Evolutionary conservation across 768 basidiomycete species (phyloP).

Genomic region (Boletus rex-veris): DNA sequence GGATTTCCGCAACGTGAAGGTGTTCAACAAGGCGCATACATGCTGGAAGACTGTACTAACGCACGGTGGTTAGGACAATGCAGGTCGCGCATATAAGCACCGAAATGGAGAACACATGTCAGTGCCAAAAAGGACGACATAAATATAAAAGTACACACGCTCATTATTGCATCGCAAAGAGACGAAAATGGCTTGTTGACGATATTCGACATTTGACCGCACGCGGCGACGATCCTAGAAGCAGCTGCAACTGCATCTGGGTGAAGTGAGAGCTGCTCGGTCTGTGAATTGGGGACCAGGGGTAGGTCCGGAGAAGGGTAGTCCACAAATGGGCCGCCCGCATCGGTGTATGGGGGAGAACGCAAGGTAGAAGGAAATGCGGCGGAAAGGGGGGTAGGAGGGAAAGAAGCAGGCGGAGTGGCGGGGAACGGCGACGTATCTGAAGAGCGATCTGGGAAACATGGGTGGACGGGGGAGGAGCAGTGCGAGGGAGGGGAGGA

Average conservation of each 20-base stretch:
- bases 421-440: constrained; percentile 18
- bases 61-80: neutral
- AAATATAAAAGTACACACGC: constrained; percentile 40
- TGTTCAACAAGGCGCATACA: constrained; percentile 73
- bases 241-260: constrained; percentile 59
- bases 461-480: constrained; percentile 17
- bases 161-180: constrained; percentile 72
- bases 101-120: neutral
- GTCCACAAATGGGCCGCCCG: constrained; percentile 28
- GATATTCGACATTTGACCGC: constrained; percentile 61
- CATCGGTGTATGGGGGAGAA: constrained; percentile 4
- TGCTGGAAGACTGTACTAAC: constrained; percentile 69
- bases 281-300: constrained; percentile 41
- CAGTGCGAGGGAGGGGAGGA: constrained; percentile 11
- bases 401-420: constrained; percentile 26
- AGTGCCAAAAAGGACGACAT: neutral
- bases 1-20: constrained; percentile 64
- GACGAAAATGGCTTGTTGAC: constrained; percentile 67
- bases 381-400: constrained; percentile 30
- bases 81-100: constrained; percentile 13
- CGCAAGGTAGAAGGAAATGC: constrained; percentile 17
- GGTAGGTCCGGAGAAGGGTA: constrained; percentile 57
- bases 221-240: constrained; percentile 63
- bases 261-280: constrained; percentile 56
- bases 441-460: constrained; percentile 35